Evolutionary conservation across 2,329 filamentous ascomycete species (phyloP).

Genomic region (Ploettnerulaceae sp.): DNA sequence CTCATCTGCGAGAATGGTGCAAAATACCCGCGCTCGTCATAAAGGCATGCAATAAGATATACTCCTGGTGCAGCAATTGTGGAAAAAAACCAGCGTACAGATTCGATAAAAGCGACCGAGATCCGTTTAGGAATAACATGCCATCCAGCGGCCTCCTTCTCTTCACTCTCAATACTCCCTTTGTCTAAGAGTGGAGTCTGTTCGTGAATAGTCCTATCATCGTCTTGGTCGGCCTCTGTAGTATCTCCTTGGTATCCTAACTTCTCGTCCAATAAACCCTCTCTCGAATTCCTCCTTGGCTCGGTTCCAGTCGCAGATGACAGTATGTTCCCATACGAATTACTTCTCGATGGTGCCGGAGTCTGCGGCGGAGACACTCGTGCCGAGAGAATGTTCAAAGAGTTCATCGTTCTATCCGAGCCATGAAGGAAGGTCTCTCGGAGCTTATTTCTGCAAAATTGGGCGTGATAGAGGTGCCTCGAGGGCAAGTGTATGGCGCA

Average conservation of each 20-base stretch:
- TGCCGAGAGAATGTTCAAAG: conserved; percentile 86
- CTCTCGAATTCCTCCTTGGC: conserved; percentile 32
- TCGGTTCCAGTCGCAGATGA: conserved; percentile 22
- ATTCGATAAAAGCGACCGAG: conserved; percentile 66
- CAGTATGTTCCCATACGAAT: conserved; percentile 47
- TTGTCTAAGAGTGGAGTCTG: conserved; percentile 59
- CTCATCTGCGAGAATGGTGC: conserved; percentile 70
- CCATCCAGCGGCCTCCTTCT: conserved; percentile 41
- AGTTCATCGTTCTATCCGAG: conserved; percentile 76
- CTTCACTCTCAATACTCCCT: conserved; percentile 37
- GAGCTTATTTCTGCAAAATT: conserved; percentile 7
- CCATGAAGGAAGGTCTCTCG: conserved; percentile 39
- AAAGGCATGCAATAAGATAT: conserved; percentile 79
- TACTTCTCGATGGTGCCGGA: conserved; percentile 53
- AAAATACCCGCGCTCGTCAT: conserved; percentile 73
- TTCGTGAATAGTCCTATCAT: conserved; percentile 47
- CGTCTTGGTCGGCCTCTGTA: conserved; percentile 34
- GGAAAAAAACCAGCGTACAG: conserved; percentile 72
- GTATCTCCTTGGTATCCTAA: conserved; percentile 35
- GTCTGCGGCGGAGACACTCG: conserved; percentile 64
- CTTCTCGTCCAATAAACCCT: conserved; percentile 39
- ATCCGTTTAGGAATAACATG: conserved; percentile 62
- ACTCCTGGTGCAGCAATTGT: conserved; percentile 75
- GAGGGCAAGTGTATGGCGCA: neutral
- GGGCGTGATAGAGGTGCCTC: conserved; percentile 3